Evolutionary conservation across 108 stramenopile genomes (phyloP), one percentile per base, ranked within the genome.

Genomic region (Stephanodiscus minutulus): DNA sequence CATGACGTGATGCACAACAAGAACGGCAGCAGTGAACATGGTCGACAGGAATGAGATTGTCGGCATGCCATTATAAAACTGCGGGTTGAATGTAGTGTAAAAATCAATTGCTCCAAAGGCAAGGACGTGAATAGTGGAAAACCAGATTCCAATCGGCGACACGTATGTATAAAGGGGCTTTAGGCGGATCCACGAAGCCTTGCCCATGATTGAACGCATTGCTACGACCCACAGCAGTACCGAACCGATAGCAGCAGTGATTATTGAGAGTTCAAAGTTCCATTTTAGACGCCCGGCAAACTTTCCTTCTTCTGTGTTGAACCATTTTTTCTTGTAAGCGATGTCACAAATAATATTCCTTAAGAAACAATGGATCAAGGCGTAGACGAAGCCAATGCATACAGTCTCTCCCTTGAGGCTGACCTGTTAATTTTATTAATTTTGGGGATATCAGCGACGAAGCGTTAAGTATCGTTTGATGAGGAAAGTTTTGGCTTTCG

Each of bases 381-480:
- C 54, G 24, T 24, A 55, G 24, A 55, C 54, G 54, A 55, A 55
- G 24, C 54, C 54, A 55, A 25, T 21, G 22, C 20, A 21, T 55
- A 7, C 54, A 55, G 54, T 55, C 24, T 55, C 54, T 55, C 54
- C 54, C 24, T 55, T 55, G 20, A 55, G 54, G 54, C 2, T 55
- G 22, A 55, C 48, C 48, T 49, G 8, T 49, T 17, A 20, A 49
- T 49, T 35, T 35, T 35, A 35, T 35, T 6, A 35, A 35, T 35
- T 35, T n/a, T n/a, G n/a, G n/a, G n/a, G n/a, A 6, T 35, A 35
- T 35, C 35, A 35, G 35, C 35, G 6, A 35, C 35, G 35, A 35
- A 35, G 35, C 6, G 6, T 35, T 35, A 6, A 35, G 35, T 35
- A 6, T 35, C 35, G 35, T 35, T 35, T 35, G 35, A 35, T 35